Evolutionary conservation across 139 green algal species (phyloP), one percentile per base, ranked within the genome.

Genomic region (Micromonas commoda): DNA sequence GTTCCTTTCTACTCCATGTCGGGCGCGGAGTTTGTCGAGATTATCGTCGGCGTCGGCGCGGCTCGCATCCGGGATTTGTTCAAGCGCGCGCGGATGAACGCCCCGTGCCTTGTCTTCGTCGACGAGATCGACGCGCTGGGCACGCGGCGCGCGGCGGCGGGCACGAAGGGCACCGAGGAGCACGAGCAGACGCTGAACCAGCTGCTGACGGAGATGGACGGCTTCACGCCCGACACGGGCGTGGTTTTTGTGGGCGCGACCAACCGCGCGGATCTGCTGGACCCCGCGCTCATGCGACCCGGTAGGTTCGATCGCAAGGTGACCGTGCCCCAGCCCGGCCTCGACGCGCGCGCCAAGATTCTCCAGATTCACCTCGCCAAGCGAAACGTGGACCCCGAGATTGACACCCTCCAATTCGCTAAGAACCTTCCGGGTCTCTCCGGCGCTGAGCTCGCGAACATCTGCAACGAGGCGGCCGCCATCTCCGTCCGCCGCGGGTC

Each of bases 71-170:
- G 95, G 23, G 92, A 97, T 79, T 88, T 99, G 76, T 99, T 99
- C 89, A 93, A 94, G 79, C 85, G 94, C 35, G 95, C 95, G 0
- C 82, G 90, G 9, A 77, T 89, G 31, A 85, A 88, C 35, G 92
- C 89, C 13, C 93, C 95, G 16, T 96, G 91, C 80, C 90, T 99
- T 78, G 93, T 99, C 65, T 99, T 99, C 81, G 92, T 99, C 64
- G 95, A 99, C 80, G 95, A 99, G 84, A 92, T 99, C 37, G 95
- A 99, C 73, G 94, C 94, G 1, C 81, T 99, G 35, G 96, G 92
- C 0, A 88, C 92, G 69, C 91, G 88, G 80, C 84, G 95, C 32
- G 91, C 91, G 64, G 80, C 54, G 21, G 80, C 75, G 38, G 39
- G 67, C 60, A 81, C 85, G 83, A 32, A 71, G 81, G 80, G 57